Conservation (phyloP, 177 flowering plant species). For the Telopea speciosissima region DNA sequence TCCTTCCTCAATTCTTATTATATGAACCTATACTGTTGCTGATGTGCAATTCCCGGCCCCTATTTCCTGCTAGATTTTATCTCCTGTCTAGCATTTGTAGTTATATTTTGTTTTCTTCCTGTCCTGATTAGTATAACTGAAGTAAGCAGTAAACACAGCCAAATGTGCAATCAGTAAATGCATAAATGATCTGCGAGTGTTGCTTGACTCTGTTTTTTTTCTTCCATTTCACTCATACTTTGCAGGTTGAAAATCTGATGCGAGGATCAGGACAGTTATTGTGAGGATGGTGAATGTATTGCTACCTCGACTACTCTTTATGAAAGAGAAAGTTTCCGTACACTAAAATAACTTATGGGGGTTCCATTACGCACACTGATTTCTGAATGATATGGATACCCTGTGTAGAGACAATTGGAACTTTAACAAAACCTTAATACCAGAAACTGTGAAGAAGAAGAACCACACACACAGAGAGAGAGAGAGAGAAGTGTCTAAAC, state of each 20-base stretch:
- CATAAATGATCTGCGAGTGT: not conserved
- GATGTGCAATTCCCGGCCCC: not conserved
- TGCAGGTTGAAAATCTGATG: not conserved
- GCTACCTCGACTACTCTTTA: not conserved
- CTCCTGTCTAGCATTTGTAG: not conserved
- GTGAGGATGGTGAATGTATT: not conserved
- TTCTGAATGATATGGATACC: not conserved
- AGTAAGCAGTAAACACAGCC: not conserved
- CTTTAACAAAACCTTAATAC: no score
- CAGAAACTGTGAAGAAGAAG: no score
- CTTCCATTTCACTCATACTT: not conserved
- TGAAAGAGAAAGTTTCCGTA: not conserved
- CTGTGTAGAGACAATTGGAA: no score
- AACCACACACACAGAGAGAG: no score
- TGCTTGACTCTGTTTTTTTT: not conserved
- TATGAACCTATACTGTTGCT: not conserved
- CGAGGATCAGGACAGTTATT: not conserved
- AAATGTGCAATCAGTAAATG: not conserved
- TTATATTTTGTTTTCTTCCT: not conserved
- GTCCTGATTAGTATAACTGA: not conserved
- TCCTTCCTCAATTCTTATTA: not conserved
- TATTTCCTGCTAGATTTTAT: not conserved
- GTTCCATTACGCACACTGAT: not conserved
- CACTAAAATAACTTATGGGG: not conserved
- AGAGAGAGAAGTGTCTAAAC: no score